phyloP scores from a whole-genome alignment of 805 yeast species.

The Teunomyces gatunensis region DNA sequence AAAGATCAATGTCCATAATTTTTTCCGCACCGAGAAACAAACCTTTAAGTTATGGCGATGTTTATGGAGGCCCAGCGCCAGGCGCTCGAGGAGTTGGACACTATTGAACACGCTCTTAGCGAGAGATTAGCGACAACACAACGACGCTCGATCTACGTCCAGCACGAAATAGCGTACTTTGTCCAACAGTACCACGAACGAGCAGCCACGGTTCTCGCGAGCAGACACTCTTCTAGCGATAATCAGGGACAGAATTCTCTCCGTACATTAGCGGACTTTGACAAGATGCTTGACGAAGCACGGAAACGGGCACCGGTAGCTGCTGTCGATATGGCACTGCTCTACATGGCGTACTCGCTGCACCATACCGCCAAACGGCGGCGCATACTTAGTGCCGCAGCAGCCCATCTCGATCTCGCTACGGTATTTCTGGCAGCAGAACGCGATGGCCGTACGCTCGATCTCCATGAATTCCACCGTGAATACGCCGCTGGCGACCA shows the following conservation, averaged over 20 bases:
- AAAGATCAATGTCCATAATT: conserved; percentile 20
- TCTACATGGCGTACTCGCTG: conserved; percentile 6
- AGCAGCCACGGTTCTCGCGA: conserved; percentile 5
- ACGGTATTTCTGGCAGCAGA: conserved; percentile 58
- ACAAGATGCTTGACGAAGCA: background rate
- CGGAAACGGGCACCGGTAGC: background rate
- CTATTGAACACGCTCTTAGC: conserved; percentile 45
- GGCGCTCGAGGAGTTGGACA: conserved; percentile 63
- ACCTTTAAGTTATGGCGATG: background rate
- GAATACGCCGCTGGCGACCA: conserved; percentile 47
- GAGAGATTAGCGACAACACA: conserved; percentile 2
- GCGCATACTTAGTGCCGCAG: conserved; percentile 48
- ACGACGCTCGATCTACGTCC: conserved; percentile 39
- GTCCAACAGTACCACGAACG: conserved; percentile 38
- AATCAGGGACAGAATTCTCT: too few species aligned
- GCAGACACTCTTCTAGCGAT: background rate
- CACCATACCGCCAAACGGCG: conserved; percentile 13
- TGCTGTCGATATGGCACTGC: background rate
- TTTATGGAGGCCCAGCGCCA: conserved; percentile 34
- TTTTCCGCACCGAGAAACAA: background rate
- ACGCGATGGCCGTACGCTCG: conserved; percentile 60
- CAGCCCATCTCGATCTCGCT: conserved; percentile 48
- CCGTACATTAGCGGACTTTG: background rate
- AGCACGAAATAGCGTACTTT: conserved; percentile 63
- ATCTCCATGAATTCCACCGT: conserved; percentile 51